Base-by-base conservation (phyloP, 208 protist genomes). In the Trichomonas gallinae region DNA sequence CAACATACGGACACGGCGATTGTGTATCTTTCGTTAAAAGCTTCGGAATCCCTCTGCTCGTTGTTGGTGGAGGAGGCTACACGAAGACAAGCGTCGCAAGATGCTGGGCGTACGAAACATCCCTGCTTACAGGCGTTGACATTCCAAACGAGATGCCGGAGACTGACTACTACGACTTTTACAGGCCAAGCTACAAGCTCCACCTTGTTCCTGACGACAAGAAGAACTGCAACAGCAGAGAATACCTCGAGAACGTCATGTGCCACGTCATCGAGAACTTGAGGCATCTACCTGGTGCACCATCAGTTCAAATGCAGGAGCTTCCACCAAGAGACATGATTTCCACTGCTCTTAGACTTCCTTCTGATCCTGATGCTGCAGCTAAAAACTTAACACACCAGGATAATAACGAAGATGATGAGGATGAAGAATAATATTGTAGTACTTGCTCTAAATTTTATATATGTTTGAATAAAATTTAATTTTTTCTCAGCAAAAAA, bases 1-100 rank as follows among this genome's bases (percentile, higher is more conserved):
- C 99, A 0, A 98, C 98, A 0, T 88, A 97, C 51, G 97, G 96
- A 15, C 98, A 99, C 97, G 98, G 98, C 51, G 98, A 99, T 96
- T 99, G 99, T 97, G 98, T 99, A 8, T 0, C 10, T 46, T 82
- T 34, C 48, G 49, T 96, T n/a, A 96, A 96, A 63, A 46, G 31
- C 13, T 96, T 96, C 45, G 48, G 44, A 36, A 45, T 96, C 17
- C 96, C 96, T 26, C 40, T 96, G 96, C 51, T 96, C 3, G 85
- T 93, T 45, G 2, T 88, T 49, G 96, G 85, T 23, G 96, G 96
- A 34, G 96, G 96, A 44, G 96, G 96, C 9, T 96, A 96, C 26
- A 96, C 48, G 44, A 72, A 72, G 36, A 96, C 48, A 44, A 96
- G 48, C 44, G 96, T 96, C 13, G 63, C 63, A 45, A 49, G 96